A percentile compares a stretch with the other conserved stretches of the same genome.
These are phyloP conservation scores for Aspergillus nomiae DNA, from an alignment of 2,329 filamentous ascomycete genomes.

Conservation along the genomic window DNA sequence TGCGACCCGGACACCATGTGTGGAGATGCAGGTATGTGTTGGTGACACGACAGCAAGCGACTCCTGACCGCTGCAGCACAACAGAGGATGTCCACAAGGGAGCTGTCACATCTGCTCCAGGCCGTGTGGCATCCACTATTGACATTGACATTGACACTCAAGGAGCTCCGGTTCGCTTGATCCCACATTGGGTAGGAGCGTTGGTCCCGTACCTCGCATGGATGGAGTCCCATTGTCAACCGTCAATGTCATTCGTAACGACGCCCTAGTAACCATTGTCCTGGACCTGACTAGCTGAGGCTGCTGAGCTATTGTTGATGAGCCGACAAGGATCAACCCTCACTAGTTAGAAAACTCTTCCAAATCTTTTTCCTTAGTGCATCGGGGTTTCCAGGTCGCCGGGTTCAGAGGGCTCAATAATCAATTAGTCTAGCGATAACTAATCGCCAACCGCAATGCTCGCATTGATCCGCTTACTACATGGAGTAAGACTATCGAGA, in stretches of 20 bases:
- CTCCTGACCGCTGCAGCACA: background rate
- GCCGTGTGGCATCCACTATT: slow-evolving; percentile 3
- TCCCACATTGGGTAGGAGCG: background rate
- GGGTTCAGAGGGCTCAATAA: slow-evolving; percentile 4
- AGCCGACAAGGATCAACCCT: slow-evolving; percentile 9
- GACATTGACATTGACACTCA: background rate
- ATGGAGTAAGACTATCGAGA: background rate
- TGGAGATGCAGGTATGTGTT: background rate
- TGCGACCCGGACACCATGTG: background rate
- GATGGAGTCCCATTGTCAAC: slow-evolving; percentile 1
- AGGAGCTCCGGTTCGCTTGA: background rate
- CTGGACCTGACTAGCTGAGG: slow-evolving; percentile 5
- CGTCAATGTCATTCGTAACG: slow-evolving; percentile 3
- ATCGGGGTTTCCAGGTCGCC: slow-evolving; percentile 12
- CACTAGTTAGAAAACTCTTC: slow-evolving; percentile 13
- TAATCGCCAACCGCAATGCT: background rate
- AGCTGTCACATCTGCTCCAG: slow-evolving; percentile 13
- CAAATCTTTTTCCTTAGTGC: slow-evolving; percentile 17
- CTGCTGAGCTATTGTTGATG: slow-evolving; percentile 4
- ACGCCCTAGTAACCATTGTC: background rate
- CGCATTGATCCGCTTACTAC: slow-evolving; percentile 1
- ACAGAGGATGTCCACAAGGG: background rate
- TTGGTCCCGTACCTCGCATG: background rate
- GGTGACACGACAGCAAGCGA: background rate
- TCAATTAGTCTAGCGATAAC: background rate